Conservation (phyloP, 2,329 filamentous ascomycete genomes). For the Cytospora mali region DNA sequence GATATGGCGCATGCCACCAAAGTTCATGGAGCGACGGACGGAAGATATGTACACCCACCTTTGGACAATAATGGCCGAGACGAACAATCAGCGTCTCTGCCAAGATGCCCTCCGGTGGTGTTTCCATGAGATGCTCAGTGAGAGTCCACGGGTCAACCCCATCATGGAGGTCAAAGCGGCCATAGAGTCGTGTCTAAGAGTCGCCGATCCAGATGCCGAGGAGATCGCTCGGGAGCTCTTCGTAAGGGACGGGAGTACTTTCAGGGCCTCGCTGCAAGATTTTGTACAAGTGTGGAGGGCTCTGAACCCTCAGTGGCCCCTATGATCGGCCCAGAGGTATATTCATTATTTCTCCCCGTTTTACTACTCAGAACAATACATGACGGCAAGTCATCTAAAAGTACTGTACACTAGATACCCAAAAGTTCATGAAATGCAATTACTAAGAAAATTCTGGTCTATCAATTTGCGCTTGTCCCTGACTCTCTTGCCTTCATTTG, state of each 20-base stretch:
- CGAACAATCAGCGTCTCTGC: conserved; percentile 47
- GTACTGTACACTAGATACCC: background rate
- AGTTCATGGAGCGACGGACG: conserved; percentile 51
- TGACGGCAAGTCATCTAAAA: background rate
- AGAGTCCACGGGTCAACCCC: conserved; percentile 53
- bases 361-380: background rate
- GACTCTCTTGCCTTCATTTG: background rate
- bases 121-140: conserved; percentile 61
- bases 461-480: background rate
- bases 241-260: conserved; percentile 17
- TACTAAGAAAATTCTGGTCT: background rate
- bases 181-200: conserved; percentile 56
- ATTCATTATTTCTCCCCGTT: background rate
- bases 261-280: conserved; percentile 32
- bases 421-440: background rate
- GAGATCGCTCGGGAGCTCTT: conserved; percentile 34
- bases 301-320: conserved; percentile 30
- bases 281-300: conserved; percentile 37
- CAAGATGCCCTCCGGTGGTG: conserved; percentile 53
- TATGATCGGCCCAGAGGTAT: background rate
- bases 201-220: conserved; percentile 57
- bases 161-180: conserved; percentile 47
- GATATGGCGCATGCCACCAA: conserved; percentile 58
- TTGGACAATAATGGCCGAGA: conserved; percentile 52
- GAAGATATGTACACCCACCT: conserved; percentile 57